These are phyloP conservation scores for Morella rubra DNA, from an alignment of 306 rosid species.

Conservation along the genomic window DNA sequence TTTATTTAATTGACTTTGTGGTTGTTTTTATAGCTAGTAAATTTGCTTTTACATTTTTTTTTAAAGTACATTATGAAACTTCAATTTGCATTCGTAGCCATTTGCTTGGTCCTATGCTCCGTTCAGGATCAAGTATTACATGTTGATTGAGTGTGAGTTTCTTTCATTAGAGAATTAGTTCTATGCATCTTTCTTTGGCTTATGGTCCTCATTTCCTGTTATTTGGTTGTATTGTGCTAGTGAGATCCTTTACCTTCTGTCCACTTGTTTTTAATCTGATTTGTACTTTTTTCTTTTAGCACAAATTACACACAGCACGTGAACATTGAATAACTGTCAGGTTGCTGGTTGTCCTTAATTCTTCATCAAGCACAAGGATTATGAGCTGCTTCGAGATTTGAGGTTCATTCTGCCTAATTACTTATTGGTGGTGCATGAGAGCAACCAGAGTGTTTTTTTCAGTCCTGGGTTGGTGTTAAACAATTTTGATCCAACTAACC, in stretches of 20 bases:
- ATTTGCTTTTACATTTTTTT: not conserved
- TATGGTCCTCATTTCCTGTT: not conserved
- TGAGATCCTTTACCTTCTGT: not conserved
- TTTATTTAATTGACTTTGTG: not conserved
- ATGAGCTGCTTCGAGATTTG: not conserved
- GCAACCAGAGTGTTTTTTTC: not conserved
- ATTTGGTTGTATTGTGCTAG: not conserved
- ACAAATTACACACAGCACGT: not conserved
- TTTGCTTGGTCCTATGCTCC: not conserved
- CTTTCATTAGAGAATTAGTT: not conserved
- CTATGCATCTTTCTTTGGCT: not conserved
- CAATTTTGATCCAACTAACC: not conserved
- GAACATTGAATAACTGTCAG: not conserved
- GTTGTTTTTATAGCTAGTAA: not conserved
- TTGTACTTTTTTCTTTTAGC: not conserved
- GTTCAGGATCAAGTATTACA: not conserved
- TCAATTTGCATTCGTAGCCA: not conserved
- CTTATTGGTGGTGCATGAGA: not conserved
- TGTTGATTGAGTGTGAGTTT: constrained; percentile 2
- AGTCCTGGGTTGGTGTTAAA: not conserved
- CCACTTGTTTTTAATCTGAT: not conserved
- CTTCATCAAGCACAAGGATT: not conserved
- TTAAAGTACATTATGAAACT: not conserved
- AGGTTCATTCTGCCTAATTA: not conserved
- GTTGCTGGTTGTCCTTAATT: not conserved